These are phyloP conservation scores for Malus fusca DNA, from an alignment of 306 rosid genomes.

Conservation along the genomic window DNA sequence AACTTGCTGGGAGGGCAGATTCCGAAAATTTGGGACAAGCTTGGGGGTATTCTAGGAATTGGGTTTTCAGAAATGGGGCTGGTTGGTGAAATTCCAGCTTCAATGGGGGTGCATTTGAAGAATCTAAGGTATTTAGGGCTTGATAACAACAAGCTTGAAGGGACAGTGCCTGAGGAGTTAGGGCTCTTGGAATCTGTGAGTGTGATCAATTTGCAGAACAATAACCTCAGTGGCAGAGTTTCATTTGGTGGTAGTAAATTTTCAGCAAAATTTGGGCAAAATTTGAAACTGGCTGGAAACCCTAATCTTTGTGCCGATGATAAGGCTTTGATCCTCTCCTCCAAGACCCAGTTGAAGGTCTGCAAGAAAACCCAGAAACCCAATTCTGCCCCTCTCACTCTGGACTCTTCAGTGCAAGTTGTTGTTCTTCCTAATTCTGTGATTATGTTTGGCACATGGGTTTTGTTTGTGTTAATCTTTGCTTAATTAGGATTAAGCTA, in stretches of 20 bases:
- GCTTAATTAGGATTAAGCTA: conserved; percentile 12
- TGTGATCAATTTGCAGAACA: conserved; percentile 79
- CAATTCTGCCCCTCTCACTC: conserved; percentile 29
- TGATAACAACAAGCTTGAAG: conserved; percentile 64
- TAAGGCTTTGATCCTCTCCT: neutral
- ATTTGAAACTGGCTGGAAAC: conserved; percentile 57
- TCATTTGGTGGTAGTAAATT: conserved; percentile 20
- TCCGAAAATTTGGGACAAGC: conserved; percentile 67
- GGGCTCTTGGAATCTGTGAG: conserved; percentile 33
- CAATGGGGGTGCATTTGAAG: conserved; percentile 58
- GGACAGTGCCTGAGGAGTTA: conserved; percentile 58
- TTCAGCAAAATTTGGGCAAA: conserved; percentile 28
- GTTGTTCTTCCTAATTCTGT: conserved; percentile 14
- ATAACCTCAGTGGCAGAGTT: conserved; percentile 60
- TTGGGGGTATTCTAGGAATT: conserved; percentile 34
- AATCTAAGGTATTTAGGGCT: conserved; percentile 60
- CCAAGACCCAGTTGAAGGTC: conserved; percentile 16
- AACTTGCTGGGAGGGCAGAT: conserved; percentile 62
- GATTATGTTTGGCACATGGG: neutral
- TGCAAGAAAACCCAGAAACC: conserved; percentile 33
- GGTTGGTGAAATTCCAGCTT: conserved; percentile 53
- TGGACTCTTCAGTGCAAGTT: conserved; percentile 24
- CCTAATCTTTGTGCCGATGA: conserved; percentile 47
- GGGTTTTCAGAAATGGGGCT: conserved; percentile 63
- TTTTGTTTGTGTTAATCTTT: conserved; percentile 18